Conservation (phyloP, 345 rosid genomes). For the Populus nigra region DNA sequence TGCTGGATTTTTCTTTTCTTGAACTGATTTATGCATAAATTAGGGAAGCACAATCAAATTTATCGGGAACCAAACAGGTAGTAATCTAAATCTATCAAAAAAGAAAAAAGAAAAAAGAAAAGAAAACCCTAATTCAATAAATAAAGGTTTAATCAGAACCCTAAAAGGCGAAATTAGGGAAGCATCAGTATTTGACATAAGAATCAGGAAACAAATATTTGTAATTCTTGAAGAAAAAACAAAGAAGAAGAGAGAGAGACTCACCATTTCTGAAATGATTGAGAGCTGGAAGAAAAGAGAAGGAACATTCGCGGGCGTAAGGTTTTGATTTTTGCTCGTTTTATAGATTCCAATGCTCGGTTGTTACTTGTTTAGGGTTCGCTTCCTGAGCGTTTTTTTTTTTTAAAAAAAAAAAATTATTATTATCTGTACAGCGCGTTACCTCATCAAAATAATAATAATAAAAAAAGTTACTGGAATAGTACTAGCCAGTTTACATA, state of each 20-base stretch:
- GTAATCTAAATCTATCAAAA: background rate
- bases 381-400: too few relatives aligned
- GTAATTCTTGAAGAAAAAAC: background rate
- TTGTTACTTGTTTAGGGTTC: too few relatives aligned
- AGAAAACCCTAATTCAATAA: background rate
- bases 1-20: too few relatives aligned
- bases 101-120: background rate
- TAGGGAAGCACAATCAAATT: too few relatives aligned
- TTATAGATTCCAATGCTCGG: too few relatives aligned
- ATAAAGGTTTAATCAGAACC: background rate
- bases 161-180: background rate
- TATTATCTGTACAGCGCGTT: too few relatives aligned
- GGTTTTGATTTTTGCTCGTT: background rate
- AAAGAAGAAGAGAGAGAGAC: background rate
- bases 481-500: too few relatives aligned
- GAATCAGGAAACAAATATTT: background rate
- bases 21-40: too few relatives aligned
- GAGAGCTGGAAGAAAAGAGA: background rate
- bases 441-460: too few relatives aligned
- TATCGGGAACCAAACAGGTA: background rate
- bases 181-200: too few relatives aligned
- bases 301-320: background rate
- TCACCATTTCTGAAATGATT: conserved; percentile 1
- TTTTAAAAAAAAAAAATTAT: too few relatives aligned
- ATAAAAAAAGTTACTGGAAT: too few relatives aligned